Evolutionary conservation across 495 filamentous ascomycete genomes (phyloP), one percentile per base, ranked within the genome.

Genomic region (Arthonia radiata): DNA sequence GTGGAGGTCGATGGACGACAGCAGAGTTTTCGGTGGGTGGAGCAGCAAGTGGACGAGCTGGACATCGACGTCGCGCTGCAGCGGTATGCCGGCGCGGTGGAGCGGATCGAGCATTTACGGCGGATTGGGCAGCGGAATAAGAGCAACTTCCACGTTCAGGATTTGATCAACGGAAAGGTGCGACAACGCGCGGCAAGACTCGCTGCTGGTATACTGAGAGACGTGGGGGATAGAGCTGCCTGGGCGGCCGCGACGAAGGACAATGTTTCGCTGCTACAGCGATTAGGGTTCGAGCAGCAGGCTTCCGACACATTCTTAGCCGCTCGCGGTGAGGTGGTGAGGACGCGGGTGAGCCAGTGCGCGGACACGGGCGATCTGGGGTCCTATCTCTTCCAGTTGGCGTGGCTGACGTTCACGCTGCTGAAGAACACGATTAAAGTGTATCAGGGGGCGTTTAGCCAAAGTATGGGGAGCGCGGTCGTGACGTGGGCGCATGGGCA

Each of bases 1-100:
- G 80, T 99, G 31, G 89, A 93, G 36, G 80, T 93, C 15, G 86
- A 94, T 37, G 86, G 89, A 13, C 83, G 89, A 38, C 82, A 91
- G 37, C 77, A 92, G 43, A 92, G 82, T 38, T 57, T 99, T 11
- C 73, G 86, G 13, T 92, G 77, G 76, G 80, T 94, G 0, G 86
- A 99, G 41, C 62, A 65, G 23, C 80, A 94, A 49, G 71, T 99
- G 38, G 86, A 99, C 41, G 81, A 91, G 40, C 64, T 99, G 3
- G 89, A 94, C 37, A 92, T 92, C 35, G 70, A 80, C 41, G 86
- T 99, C 28, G 86, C 86, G 1, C 59, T 94, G 15, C 83, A 93
- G 38, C 59, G 65, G 17, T 89, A 93, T 31, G 83, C 92, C 32
- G 64, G 68, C 3, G 76, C 83, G 0, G 81, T 93, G 0, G 51